A percentile compares a stretch with the other conserved stretches of the same genome.
These are phyloP conservation scores for Triadica sebifera DNA, from an alignment of 345 rosid species.

Conservation along the genomic window DNA sequence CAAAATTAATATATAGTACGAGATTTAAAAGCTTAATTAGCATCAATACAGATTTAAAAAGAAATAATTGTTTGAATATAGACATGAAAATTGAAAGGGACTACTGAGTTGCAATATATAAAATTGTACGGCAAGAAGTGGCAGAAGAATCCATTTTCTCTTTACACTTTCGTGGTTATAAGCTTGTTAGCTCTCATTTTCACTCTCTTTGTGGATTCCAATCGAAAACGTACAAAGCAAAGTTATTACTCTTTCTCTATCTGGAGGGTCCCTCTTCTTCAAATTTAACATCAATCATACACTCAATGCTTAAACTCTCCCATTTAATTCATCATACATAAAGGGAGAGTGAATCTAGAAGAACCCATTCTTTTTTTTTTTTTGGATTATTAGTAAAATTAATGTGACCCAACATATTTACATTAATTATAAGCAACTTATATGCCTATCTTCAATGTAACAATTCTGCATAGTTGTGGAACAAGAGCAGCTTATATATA, in stretches of 20 bases:
- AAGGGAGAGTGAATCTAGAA: slow-evolving; percentile 18
- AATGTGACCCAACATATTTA: not conserved
- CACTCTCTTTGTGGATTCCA: slow-evolving; percentile 1
- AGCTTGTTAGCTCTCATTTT: slow-evolving; percentile 27
- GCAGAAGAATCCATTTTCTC: slow-evolving; percentile 1
- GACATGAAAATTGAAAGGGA: too few relatives aligned
- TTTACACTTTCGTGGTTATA: slow-evolving; percentile 28
- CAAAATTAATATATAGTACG: too few relatives aligned
- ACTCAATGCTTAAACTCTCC: too few relatives aligned
- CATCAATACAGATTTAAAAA: too few relatives aligned
- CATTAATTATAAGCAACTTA: not conserved
- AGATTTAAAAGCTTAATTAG: too few relatives aligned
- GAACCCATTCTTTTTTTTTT: not conserved
- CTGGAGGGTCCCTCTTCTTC: not conserved
- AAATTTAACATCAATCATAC: not conserved
- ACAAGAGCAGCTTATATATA: too few relatives aligned
- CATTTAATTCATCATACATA: too few relatives aligned
- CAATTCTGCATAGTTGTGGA: not conserved
- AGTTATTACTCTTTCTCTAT: not conserved
- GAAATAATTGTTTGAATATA: too few relatives aligned
- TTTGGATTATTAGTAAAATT: too few relatives aligned
- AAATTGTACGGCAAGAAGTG: slow-evolving; percentile 14
- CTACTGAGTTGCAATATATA: not conserved
- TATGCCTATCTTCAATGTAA: not conserved
- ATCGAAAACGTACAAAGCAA: not conserved